A percentile compares a stretch with the other conserved stretches of the same genome.
phyloP scores from a whole-genome alignment of 495 filamentous ascomycete genomes.

The Gamarada debralockiae region DNA sequence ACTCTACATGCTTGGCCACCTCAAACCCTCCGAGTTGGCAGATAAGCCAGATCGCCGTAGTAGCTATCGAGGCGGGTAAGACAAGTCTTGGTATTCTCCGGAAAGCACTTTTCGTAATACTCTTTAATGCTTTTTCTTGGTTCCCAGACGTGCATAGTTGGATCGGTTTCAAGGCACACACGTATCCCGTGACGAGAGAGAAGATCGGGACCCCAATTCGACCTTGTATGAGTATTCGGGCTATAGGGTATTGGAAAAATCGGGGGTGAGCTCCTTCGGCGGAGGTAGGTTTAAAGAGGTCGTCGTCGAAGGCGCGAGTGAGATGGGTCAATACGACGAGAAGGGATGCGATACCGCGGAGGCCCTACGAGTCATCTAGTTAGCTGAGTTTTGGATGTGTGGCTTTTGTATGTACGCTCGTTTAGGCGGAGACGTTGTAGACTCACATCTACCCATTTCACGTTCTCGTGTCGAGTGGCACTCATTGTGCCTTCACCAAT shows the following conservation, averaged over 20 bases:
- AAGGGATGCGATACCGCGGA: constrained; percentile 61
- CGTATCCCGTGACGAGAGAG: constrained; percentile 63
- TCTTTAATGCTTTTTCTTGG: constrained; percentile 44
- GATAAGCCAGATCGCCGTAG: constrained; percentile 52
- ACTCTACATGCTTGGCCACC: constrained; percentile 50
- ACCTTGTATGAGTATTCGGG: constrained; percentile 61
- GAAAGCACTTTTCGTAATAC: constrained; percentile 59
- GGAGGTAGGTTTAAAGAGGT: constrained; percentile 52
- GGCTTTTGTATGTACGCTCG: too few relatives aligned
- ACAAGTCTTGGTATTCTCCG: constrained; percentile 60
- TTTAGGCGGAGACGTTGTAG: background rate
- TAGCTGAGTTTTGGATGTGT: background rate
- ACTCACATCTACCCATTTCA: constrained; percentile 69
- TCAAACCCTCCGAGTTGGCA: constrained; percentile 56
- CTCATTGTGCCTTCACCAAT: constrained; percentile 29
- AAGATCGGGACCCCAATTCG: constrained; percentile 64
- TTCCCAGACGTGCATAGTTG: constrained; percentile 55
- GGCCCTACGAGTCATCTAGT: constrained; percentile 38
- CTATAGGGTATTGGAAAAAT: constrained; percentile 53
- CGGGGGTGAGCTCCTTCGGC: constrained; percentile 42
- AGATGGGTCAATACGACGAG: constrained; percentile 63
- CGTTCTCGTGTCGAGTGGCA: constrained; percentile 48
- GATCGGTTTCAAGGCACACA: constrained; percentile 63
- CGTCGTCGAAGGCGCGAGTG: constrained; percentile 53
- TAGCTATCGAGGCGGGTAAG: constrained; percentile 54